phyloP scores from a whole-genome alignment of 2,329 filamentous ascomycete genomes.

The Coniochaeta sp. region DNA sequence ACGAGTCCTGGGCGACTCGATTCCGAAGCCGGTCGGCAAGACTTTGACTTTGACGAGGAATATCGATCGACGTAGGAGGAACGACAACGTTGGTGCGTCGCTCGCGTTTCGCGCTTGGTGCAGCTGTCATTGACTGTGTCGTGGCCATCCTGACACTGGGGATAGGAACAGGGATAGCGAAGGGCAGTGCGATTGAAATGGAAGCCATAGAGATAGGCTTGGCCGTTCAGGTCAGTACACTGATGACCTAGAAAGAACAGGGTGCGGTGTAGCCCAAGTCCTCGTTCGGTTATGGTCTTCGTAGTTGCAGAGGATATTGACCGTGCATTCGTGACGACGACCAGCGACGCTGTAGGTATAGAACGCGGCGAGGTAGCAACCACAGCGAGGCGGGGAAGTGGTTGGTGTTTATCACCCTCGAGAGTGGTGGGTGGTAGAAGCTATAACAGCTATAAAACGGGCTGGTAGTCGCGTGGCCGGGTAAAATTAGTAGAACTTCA shows the following conservation, averaged over 20 bases:
- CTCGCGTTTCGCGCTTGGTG: neutral
- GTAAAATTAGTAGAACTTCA: neutral
- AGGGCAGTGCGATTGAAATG: neutral
- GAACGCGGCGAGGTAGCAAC: neutral
- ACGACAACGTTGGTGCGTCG: slow-evolving; percentile 7
- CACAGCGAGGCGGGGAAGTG: neutral
- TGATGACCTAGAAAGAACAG: neutral
- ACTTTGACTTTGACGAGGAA: neutral
- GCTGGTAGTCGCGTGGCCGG: neutral
- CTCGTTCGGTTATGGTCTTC: neutral
- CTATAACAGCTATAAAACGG: neutral
- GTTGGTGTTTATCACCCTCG: neutral
- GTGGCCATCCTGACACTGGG: neutral
- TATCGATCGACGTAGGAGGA: slow-evolving; percentile 1
- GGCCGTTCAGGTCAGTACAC: neutral
- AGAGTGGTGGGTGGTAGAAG: neutral
- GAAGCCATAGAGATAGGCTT: neutral
- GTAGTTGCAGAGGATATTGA: neutral
- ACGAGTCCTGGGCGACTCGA: slow-evolving; percentile 52
- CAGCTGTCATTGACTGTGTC: neutral
- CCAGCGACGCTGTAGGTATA: neutral
- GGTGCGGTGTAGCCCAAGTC: neutral
- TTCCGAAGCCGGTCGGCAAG: slow-evolving; percentile 4
- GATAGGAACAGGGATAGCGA: no score
- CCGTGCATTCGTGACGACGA: neutral